A percentile compares a stretch with the other conserved stretches of the same genome.
phyloP scores from a whole-genome alignment of 345 rosid species.

The Rhodamnia argentea region DNA sequence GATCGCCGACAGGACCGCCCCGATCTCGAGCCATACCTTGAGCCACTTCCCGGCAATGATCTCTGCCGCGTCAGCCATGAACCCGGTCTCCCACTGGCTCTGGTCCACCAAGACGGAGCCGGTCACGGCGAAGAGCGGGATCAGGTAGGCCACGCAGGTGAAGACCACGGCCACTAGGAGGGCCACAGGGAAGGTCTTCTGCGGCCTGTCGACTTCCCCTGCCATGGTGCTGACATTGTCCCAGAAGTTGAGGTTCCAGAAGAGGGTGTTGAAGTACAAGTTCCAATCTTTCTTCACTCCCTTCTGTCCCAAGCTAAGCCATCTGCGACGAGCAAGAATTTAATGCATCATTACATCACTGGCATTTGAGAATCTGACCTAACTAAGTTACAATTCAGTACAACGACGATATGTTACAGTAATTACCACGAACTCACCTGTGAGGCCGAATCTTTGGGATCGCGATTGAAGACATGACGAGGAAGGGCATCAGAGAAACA shows the following conservation, averaged over 20 bases:
- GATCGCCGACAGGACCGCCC: conserved; percentile 33
- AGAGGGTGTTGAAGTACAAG: conserved; percentile 75
- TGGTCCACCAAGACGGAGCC: conserved; percentile 42
- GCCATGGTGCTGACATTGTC: conserved; percentile 84
- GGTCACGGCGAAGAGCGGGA: conserved; percentile 69
- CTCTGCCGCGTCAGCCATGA: conserved; percentile 55
- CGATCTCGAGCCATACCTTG: conserved; percentile 52
- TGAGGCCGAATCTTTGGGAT: conserved; percentile 57
- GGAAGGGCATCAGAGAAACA: conserved; percentile 63
- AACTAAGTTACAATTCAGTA: not conserved
- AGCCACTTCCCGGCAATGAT: conserved; percentile 60
- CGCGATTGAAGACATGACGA: conserved; percentile 53
- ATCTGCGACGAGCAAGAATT: conserved; percentile 9
- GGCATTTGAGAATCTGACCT: not conserved
- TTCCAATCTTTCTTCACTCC: conserved; percentile 60
- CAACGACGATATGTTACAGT: not conserved
- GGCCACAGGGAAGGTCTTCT: conserved; percentile 59
- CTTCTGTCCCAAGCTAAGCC: conserved; percentile 60
- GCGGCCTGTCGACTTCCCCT: conserved; percentile 70
- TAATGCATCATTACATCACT: not conserved
- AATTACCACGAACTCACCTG: not conserved
- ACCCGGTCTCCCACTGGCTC: conserved; percentile 39
- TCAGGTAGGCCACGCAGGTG: conserved; percentile 69
- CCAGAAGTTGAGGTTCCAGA: conserved; percentile 95
- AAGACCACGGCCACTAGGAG: conserved; percentile 54